Evolutionary conservation across 176 grass and related monocot species (phyloP).

Genomic region (Carex pumila): DNA sequence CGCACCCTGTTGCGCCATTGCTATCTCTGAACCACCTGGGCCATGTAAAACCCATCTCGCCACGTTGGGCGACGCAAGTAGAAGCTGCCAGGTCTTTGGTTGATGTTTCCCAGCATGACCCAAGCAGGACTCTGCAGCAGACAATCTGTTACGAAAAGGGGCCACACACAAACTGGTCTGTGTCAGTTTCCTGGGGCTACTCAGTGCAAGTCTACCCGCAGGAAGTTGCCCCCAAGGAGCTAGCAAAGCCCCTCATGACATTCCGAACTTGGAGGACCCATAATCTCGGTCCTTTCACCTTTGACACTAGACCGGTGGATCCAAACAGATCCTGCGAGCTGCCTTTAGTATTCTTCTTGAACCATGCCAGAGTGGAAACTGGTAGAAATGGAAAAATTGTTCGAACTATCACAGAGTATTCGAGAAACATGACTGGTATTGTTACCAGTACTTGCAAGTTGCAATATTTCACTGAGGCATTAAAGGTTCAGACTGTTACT

Average conservation of each 20-base stretch:
- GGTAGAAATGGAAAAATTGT: background rate
- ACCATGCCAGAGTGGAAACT: constrained; percentile 14
- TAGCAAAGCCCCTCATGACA: constrained; percentile 59
- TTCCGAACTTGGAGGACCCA: constrained; percentile 72
- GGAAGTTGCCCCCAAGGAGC: constrained; percentile 32
- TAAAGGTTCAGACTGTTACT: constrained; percentile 33
- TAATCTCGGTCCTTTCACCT: constrained; percentile 57
- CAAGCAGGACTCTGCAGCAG: constrained; percentile 56
- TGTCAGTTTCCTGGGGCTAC: constrained; percentile 76
- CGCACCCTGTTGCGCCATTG: constrained; percentile 74
- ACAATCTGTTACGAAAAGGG: constrained; percentile 67
- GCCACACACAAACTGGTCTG: constrained; percentile 46
- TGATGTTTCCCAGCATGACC: constrained; percentile 36
- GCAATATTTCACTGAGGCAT: constrained; percentile 39
- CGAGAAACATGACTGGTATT: background rate
- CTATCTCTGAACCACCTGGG: constrained; percentile 88
- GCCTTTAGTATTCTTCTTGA: constrained; percentile 52
- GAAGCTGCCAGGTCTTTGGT: constrained; percentile 37
- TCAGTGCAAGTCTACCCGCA: constrained; percentile 64
- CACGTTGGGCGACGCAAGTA: constrained; percentile 15
- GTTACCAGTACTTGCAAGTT: constrained; percentile 13
- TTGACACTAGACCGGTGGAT: constrained; percentile 40
- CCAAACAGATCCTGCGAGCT: constrained; percentile 31
- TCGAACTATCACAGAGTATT: constrained; percentile 58
- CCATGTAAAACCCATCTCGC: constrained; percentile 52